Conservation (phyloP, 2,329 filamentous ascomycete species). For the Cryphonectria naterciae region DNA sequence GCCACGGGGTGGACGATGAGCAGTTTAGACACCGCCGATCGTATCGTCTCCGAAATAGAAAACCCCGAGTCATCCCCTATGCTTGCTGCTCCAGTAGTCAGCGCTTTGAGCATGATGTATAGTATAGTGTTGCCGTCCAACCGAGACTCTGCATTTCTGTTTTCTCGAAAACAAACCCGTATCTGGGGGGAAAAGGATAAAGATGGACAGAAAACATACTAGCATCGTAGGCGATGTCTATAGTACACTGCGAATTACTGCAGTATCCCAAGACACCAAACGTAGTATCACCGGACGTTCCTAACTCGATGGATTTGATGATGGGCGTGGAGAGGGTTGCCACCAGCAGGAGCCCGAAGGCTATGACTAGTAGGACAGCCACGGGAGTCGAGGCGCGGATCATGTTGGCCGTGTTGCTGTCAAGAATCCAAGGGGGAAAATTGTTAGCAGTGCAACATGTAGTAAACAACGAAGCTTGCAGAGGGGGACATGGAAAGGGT, state of each 20-base stretch:
- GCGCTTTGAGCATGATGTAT: background rate
- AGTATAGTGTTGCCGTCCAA: background rate
- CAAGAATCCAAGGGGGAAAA: background rate
- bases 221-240: slow-evolving; percentile 84
- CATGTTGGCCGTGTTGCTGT: slow-evolving; percentile 59
- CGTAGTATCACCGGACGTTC: slow-evolving; percentile 72
- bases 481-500: too few species aligned
- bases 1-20: slow-evolving; percentile 93
- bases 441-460: background rate
- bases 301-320: slow-evolving; percentile 82
- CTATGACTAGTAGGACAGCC: slow-evolving; percentile 79
- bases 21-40: slow-evolving; percentile 77
- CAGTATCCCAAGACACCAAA: slow-evolving; percentile 97
- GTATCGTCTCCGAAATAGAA: slow-evolving; percentile 37
- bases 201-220: slow-evolving; percentile 56
- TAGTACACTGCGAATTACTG: slow-evolving; percentile 65
- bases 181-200: too few species aligned
- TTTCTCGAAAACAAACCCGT: slow-evolving; percentile 41
- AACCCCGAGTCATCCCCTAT: slow-evolving; percentile 53
- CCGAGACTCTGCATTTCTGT: background rate
- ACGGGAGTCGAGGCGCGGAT: slow-evolving; percentile 91
- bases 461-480: background rate
- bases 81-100: background rate
- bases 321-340: slow-evolving; percentile 91
- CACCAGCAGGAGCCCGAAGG: slow-evolving; percentile 83